These are phyloP conservation scores for Phytophthora hybrid DNA, from an alignment of 352 stramenopile species.

Conservation along the genomic window DNA sequence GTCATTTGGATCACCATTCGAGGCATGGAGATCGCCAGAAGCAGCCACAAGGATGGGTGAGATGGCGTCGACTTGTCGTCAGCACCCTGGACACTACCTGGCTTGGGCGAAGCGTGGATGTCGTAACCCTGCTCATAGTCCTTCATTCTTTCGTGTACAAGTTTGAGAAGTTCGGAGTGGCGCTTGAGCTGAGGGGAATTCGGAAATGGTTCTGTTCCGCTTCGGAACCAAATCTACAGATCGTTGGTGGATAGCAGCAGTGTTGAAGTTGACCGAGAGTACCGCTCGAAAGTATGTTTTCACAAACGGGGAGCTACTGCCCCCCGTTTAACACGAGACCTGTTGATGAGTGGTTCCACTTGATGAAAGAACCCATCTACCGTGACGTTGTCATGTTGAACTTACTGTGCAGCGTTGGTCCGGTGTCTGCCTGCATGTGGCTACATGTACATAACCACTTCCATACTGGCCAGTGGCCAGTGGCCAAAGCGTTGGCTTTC, in stretches of 20 bases:
- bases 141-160: constrained; percentile 24
- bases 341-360: constrained; percentile 28
- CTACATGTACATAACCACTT: too few species aligned
- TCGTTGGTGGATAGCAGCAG: background rate
- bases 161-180: background rate
- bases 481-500: background rate
- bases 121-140: constrained; percentile 36
- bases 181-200: constrained; percentile 12
- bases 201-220: constrained; percentile 9
- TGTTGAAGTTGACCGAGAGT: background rate
- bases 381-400: background rate
- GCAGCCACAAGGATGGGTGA: constrained; percentile 46
- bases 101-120: constrained; percentile 32
- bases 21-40: constrained; percentile 57
- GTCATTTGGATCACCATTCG: constrained; percentile 67
- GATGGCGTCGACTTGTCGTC: background rate
- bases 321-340: background rate
- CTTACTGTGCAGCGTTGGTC: background rate
- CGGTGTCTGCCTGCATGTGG: background rate
- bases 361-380: background rate
- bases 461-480: too few species aligned
- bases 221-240: background rate
- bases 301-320: background rate
- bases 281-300: background rate
- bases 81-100: constrained; percentile 9